Percentiles rank a stretch among this genome's conserved stretches.
Evolutionary conservation across 2,329 filamentous ascomycete genomes (phyloP).

Genomic region (Clathrospora elynae): DNA sequence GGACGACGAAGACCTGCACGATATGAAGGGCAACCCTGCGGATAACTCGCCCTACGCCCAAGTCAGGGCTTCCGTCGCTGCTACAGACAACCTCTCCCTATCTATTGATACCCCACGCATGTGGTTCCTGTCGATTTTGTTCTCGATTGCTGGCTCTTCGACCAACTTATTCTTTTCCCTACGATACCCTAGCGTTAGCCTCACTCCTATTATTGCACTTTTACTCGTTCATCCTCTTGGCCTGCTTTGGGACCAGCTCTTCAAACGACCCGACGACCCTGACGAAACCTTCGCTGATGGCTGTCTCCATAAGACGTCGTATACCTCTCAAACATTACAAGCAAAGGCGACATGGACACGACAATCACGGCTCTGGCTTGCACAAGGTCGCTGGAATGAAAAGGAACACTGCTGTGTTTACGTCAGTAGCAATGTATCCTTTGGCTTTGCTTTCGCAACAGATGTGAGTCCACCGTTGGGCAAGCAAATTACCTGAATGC

Average conservation of each 20-base stretch:
- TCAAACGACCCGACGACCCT: slow-evolving; percentile 66
- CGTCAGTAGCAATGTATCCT: slow-evolving; percentile 87
- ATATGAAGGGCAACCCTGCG: slow-evolving; percentile 55
- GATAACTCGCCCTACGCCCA: slow-evolving; percentile 79
- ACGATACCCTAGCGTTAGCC: slow-evolving; percentile 87
- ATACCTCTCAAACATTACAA: slow-evolving; percentile 15
- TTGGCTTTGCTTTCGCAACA: slow-evolving; percentile 86
- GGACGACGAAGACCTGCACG: slow-evolving; percentile 44
- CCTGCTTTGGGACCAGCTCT: slow-evolving; percentile 73
- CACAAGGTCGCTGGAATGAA: slow-evolving; percentile 82
- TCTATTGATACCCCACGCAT: slow-evolving; percentile 88
- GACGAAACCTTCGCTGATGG: slow-evolving; percentile 64
- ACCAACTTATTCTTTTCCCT: slow-evolving; percentile 89
- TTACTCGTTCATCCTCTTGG: slow-evolving; percentile 84
- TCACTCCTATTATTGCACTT: slow-evolving; percentile 85
- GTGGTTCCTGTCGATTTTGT: slow-evolving; percentile 81
- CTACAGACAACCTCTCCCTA: slow-evolving; percentile 74
- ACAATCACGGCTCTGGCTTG: slow-evolving; percentile 72
- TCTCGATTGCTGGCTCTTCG: slow-evolving; percentile 79
- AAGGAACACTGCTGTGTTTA: slow-evolving; percentile 90
- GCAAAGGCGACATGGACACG: slow-evolving; percentile 30
- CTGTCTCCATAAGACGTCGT: slow-evolving; percentile 43
- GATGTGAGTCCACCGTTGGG: slow-evolving; percentile 58
- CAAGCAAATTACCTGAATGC: not conserved
- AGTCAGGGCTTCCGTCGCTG: slow-evolving; percentile 78